These are phyloP conservation scores for Graphilbum sp. DNA, from an alignment of 2,329 filamentous ascomycete species.

Conservation along the genomic window DNA sequence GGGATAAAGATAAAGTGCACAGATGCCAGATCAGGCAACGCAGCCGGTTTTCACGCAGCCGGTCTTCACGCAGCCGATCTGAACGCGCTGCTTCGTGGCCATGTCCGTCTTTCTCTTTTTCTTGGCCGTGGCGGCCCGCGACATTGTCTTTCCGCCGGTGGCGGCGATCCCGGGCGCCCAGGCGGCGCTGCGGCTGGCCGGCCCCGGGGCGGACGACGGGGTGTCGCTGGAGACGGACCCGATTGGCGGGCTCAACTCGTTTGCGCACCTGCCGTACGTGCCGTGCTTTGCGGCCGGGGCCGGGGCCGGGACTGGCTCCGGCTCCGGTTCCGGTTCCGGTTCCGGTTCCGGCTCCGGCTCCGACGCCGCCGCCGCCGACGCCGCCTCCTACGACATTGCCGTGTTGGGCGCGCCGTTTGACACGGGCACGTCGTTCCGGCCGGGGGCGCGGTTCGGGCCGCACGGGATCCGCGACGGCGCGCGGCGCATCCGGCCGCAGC, in stretches of 20 bases:
- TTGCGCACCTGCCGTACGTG: slow-evolving; percentile 42
- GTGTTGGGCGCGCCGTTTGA: slow-evolving; percentile 34
- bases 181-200: neutral
- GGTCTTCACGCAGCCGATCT: no score
- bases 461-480: slow-evolving; percentile 13
- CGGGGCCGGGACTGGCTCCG: no score
- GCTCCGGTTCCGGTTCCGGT: no score
- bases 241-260: slow-evolving; percentile 43
- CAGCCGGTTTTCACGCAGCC: no score
- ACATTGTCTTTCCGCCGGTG: slow-evolving; percentile 7
- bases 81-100: no score
- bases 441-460: slow-evolving; percentile 15
- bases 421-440: slow-evolving; percentile 17
- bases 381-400: slow-evolving; percentile 49
- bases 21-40: no score
- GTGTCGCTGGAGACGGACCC: slow-evolving; percentile 24
- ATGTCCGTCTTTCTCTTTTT: no score
- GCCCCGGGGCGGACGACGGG: slow-evolving; percentile 11
- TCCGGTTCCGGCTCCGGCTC: no score
- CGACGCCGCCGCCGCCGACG: no score
- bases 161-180: slow-evolving; percentile 1
- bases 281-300: slow-evolving; percentile 38
- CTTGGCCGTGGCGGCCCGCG: no score
- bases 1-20: no score
- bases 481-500: slow-evolving; percentile 10